These are phyloP conservation scores for Rhipidocladum racemiflorum DNA, from an alignment of 176 grass and related monocot genomes.

Conservation along the genomic window DNA sequence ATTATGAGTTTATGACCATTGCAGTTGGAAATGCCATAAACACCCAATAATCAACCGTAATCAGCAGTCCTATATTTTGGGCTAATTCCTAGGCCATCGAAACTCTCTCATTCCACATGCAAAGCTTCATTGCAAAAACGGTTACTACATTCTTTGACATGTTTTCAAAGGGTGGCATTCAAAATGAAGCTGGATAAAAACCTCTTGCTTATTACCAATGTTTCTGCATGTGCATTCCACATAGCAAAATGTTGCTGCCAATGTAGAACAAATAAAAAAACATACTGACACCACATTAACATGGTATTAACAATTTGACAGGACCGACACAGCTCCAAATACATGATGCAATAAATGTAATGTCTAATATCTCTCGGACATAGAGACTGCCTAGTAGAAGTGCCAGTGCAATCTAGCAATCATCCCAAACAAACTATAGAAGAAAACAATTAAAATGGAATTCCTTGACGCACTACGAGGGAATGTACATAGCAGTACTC, in stretches of 20 bases:
- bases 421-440: constrained; percentile 4
- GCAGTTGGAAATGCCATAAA: background rate
- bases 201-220: background rate
- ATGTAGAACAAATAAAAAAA: too few relatives aligned
- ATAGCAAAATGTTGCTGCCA: too few relatives aligned
- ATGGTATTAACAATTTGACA: constrained; percentile 4
- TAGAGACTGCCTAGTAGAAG: background rate
- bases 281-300: background rate
- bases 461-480: background rate
- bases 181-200: constrained; percentile 2
- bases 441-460: background rate
- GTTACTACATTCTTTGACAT: background rate
- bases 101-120: background rate
- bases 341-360: background rate
- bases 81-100: background rate
- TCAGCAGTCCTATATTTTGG: background rate
- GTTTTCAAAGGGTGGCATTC: background rate
- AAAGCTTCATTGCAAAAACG: background rate
- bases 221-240: background rate
- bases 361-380: background rate
- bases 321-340: background rate
- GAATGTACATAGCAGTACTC: background rate
- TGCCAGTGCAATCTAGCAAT: background rate
- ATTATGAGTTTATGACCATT: background rate
- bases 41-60: background rate